These are phyloP conservation scores for Paramyrothecium sp. DNA, from an alignment of 2,329 filamentous ascomycete species.

Conservation along the genomic window DNA sequence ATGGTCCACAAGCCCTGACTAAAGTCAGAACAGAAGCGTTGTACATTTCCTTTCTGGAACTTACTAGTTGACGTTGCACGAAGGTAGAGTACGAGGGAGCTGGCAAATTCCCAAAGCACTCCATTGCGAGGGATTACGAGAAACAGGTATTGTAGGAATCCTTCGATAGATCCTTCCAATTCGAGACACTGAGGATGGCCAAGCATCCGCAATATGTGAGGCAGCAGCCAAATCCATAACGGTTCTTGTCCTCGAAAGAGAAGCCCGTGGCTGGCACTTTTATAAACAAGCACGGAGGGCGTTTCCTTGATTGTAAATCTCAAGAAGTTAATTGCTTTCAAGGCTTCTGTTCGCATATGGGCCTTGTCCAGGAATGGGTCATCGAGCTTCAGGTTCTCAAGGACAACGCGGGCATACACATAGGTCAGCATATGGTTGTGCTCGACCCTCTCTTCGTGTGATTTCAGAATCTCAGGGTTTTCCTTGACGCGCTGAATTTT, in stretches of 20 bases:
- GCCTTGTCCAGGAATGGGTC: slow-evolving; percentile 63
- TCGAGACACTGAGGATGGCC: slow-evolving; percentile 48
- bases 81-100: slow-evolving; percentile 45
- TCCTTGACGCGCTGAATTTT: slow-evolving; percentile 55
- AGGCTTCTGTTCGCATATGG: slow-evolving; percentile 56
- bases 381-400: slow-evolving; percentile 67
- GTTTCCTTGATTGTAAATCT: slow-evolving; percentile 72
- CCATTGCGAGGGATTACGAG: slow-evolving; percentile 40
- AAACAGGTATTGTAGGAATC: slow-evolving; percentile 50
- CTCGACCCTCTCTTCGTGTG: slow-evolving; percentile 63
- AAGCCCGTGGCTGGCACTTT: slow-evolving; percentile 36
- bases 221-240: slow-evolving; percentile 65
- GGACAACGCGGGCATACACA: slow-evolving; percentile 75
- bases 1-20: slow-evolving; percentile 28
- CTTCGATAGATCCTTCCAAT: slow-evolving; percentile 50
- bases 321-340: slow-evolving; percentile 77
- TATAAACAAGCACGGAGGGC: slow-evolving; percentile 62
- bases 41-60: slow-evolving; percentile 14
- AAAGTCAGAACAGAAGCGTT: slow-evolving; percentile 11
- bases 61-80: slow-evolving; percentile 46
- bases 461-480: slow-evolving; percentile 53
- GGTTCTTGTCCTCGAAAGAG: slow-evolving; percentile 58
- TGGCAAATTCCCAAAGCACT: slow-evolving; percentile 46
- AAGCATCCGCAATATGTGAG: slow-evolving; percentile 55
- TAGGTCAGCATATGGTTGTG: slow-evolving; percentile 86